Evolutionary conservation across 2,329 filamentous ascomycete species (phyloP).

Genomic region (Nemania sp.): DNA sequence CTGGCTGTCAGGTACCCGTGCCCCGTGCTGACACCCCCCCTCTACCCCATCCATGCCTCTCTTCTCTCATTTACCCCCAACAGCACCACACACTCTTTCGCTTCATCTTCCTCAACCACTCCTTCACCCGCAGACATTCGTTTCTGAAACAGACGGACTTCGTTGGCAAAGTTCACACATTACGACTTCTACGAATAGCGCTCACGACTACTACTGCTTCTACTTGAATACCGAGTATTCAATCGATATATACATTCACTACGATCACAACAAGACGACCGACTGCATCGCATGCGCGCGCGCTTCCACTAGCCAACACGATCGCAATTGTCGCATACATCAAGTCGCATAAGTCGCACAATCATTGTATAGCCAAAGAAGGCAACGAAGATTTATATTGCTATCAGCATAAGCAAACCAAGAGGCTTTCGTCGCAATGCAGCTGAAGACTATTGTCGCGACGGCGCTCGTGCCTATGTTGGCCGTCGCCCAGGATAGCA

Average conservation of each 20-base stretch:
- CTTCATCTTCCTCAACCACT: constrained; percentile 11
- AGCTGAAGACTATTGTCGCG: constrained; percentile 49
- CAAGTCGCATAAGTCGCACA: constrained; percentile 23
- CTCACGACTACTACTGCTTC: constrained; percentile 18
- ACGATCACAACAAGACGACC: constrained; percentile 17
- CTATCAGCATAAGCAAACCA: constrained; percentile 5
- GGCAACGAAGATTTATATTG: background rate
- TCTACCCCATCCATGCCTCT: constrained; percentile 8
- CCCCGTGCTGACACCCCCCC: constrained; percentile 29
- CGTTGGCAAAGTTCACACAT: constrained; percentile 40
- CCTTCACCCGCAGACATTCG: constrained; percentile 22
- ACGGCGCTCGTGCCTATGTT: constrained; percentile 57
- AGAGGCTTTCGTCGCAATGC: constrained; percentile 42
- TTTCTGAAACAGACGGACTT: constrained; percentile 35
- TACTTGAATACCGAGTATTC: constrained; percentile 39
- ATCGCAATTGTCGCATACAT: constrained; percentile 6
- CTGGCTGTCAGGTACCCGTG: constrained; percentile 34
- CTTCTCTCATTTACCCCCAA: constrained; percentile 24
- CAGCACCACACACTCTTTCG: constrained; percentile 10
- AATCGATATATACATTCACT: constrained; percentile 31
- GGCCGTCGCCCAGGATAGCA: constrained; percentile 50
- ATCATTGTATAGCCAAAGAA: constrained; percentile 10
- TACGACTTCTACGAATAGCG: constrained; percentile 32
- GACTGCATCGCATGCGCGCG: constrained; percentile 20
- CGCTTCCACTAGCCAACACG: constrained; percentile 4